phyloP scores from a whole-genome alignment of 306 rosid species.

The Rubus parviflorus region DNA sequence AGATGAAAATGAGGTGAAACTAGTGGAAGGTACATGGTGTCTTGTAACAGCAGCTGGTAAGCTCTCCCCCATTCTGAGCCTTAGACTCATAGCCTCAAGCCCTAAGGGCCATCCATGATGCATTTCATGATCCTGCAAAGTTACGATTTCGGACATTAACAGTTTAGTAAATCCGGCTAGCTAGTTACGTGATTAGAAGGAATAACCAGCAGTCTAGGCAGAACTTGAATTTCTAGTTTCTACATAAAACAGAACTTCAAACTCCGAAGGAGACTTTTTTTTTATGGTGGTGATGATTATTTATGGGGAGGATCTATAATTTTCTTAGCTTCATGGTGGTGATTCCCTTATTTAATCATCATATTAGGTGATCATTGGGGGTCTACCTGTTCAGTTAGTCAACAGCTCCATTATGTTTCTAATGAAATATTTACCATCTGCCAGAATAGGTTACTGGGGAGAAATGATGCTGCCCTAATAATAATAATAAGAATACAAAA shows the following conservation, averaged over 20 bases:
- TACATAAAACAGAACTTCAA: not conserved
- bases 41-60: constrained; percentile 31
- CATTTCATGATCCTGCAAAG: constrained; percentile 50
- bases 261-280: not conserved
- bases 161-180: not conserved
- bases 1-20: constrained; percentile 81
- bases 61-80: constrained; percentile 54
- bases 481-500: too few species aligned
- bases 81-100: constrained; percentile 52
- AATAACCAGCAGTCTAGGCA: not conserved
- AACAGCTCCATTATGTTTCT: constrained; percentile 12
- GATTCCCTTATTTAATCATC: not conserved
- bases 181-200: not conserved
- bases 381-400: constrained; percentile 14
- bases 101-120: constrained; percentile 86
- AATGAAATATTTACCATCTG: not conserved
- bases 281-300: too few species aligned
- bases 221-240: not conserved
- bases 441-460: not conserved
- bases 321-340: not conserved
- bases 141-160: not conserved
- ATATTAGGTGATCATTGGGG: not conserved
- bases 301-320: not conserved
- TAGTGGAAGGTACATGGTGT: constrained; percentile 48
- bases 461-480: not conserved